A percentile compares a stretch with the other conserved stretches of the same genome.
These are phyloP conservation scores for Spathaspora sp. DNA, from an alignment of 805 yeast genomes.

Conservation along the genomic window DNA sequence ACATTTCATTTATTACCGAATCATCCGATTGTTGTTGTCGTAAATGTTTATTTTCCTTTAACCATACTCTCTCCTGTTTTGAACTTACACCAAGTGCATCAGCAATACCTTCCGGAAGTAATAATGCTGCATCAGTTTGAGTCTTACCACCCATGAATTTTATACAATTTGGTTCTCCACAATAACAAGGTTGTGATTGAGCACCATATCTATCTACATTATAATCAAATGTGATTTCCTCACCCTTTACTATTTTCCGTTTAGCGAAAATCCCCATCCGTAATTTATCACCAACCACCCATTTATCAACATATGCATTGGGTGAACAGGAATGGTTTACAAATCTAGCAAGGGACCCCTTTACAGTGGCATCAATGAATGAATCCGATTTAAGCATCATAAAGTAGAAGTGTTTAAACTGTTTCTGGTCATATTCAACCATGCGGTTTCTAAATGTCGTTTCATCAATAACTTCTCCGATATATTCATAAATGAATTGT, in stretches of 20 bases:
- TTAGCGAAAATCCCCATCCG: constrained; percentile 95
- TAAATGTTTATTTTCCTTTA: constrained; percentile 53
- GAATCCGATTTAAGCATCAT: constrained; percentile 94
- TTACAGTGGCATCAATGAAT: constrained; percentile 90
- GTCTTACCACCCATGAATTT: constrained; percentile 96
- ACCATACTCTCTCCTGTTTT: constrained; percentile 68
- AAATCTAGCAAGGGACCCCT: constrained; percentile 86
- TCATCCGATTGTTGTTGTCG: constrained; percentile 52
- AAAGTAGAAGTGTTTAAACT: constrained; percentile 81
- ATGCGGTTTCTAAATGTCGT: constrained; percentile 68
- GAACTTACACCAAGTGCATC: constrained; percentile 80
- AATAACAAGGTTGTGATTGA: constrained; percentile 87
- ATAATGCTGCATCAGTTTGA: constrained; percentile 85
- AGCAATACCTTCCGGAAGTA: constrained; percentile 77
- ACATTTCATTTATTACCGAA: constrained; percentile 58
- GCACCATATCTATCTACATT: constrained; percentile 97
- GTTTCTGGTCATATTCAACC: constrained; percentile 65
- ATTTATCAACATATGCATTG: constrained; percentile 90
- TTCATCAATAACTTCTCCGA: constrained; percentile 91
- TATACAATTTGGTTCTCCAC: constrained; percentile 89
- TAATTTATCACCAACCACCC: constrained; percentile 90
- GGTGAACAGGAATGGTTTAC: constrained; percentile 96
- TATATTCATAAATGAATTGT: constrained; percentile 84
- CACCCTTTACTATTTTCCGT: constrained; percentile 66
- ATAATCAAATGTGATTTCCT: constrained; percentile 88